Conservation (phyloP, 2,329 filamentous ascomycete genomes). For the Thielaviopsis euricoi region DNA sequence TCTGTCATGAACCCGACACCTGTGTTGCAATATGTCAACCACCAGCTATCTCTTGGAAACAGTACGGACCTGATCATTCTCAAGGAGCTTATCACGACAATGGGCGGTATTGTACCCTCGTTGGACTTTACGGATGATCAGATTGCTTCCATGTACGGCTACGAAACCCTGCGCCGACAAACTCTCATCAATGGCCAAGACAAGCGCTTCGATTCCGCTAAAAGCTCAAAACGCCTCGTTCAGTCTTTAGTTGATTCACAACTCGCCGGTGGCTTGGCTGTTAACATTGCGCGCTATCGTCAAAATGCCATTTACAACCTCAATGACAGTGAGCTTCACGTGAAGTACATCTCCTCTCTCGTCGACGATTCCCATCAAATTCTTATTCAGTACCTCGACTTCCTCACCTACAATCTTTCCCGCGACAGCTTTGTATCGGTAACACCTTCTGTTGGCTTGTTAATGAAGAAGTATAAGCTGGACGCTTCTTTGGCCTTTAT, state of each 20-base stretch:
- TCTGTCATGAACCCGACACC: conserved; percentile 68
- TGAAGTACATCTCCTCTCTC: conserved; percentile 78
- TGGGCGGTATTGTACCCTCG: conserved; percentile 84
- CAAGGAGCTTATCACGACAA: conserved; percentile 75
- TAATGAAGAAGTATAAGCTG: conserved; percentile 66
- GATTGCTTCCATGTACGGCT: conserved; percentile 75
- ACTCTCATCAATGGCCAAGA: conserved; percentile 70
- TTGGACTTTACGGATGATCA: conserved; percentile 79
- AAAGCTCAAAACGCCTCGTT: conserved; percentile 64
- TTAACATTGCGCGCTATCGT: conserved; percentile 79
- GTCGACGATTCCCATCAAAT: conserved; percentile 81
- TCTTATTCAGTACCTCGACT: conserved; percentile 74
- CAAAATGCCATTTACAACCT: conserved; percentile 69
- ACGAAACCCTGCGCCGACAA: conserved; percentile 60
- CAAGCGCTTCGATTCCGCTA: conserved; percentile 57
- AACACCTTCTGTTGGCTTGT: conserved; percentile 55
- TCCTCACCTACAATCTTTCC: conserved; percentile 65
- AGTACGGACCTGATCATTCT: conserved; percentile 83
- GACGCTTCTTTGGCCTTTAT: conserved; percentile 71
- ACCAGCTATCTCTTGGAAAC: conserved; percentile 67
- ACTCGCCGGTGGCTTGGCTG: conserved; percentile 66
- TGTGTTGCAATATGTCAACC: conserved; percentile 75
- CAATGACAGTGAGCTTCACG: conserved; percentile 55
- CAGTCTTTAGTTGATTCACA: conserved; percentile 61
- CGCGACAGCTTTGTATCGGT: conserved; percentile 60